phyloP scores from a whole-genome alignment of 192 early-diverging fungal genomes.

The Rhizophagus clarus region DNA sequence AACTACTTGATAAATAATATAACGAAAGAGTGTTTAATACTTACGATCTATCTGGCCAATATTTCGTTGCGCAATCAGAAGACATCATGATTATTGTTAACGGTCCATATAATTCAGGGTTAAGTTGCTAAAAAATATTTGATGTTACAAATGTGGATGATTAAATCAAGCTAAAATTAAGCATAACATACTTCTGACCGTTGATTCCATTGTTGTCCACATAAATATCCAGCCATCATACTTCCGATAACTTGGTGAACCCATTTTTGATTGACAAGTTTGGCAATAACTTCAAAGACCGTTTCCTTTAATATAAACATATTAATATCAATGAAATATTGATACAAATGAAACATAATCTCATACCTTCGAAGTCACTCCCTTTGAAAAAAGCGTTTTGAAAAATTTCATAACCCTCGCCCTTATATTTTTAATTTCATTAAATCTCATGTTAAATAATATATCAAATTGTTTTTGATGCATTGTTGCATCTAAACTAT shows the following conservation, averaged over 20 bases:
- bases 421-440: neutral
- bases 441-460: neutral
- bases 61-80: neutral
- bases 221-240: constrained; percentile 14
- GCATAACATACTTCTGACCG: neutral
- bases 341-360: neutral
- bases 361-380: neutral
- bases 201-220: neutral
- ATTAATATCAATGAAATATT: neutral
- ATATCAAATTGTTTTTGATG: constrained; percentile 16
- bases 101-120: neutral
- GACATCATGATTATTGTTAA: constrained; percentile 10
- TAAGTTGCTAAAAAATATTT: constrained; percentile 1
- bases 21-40: neutral
- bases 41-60: constrained; percentile 7
- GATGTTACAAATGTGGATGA: neutral
- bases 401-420: neutral
- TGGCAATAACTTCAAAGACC: neutral
- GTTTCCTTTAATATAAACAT: neutral
- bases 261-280: neutral
- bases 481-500: neutral
- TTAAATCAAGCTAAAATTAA: neutral
- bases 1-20: neutral
- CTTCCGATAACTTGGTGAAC: neutral
- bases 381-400: neutral